Percentiles rank a stretch among this genome's conserved stretches.
Evolutionary conservation across 352 stramenopile genomes (phyloP).

Genomic region (Phytophthora meadii): DNA sequence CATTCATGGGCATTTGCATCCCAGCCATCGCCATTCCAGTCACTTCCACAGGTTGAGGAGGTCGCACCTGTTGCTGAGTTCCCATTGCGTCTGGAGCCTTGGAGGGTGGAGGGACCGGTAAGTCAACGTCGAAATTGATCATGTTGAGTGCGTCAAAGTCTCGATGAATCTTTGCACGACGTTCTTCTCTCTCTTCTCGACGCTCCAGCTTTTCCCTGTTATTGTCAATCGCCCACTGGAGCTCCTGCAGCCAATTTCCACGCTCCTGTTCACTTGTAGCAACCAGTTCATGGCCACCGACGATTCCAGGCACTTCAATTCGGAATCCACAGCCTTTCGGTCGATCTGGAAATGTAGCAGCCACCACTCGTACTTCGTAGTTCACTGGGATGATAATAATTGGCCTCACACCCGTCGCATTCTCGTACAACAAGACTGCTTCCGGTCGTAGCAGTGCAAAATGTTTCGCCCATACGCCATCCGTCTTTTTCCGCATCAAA

Average conservation of each 20-base stretch:
- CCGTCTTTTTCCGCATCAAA: constrained; percentile 76
- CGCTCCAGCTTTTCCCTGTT: constrained; percentile 53
- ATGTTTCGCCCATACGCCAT: constrained; percentile 69
- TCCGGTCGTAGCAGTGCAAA: constrained; percentile 76
- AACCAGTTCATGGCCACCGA: constrained; percentile 66
- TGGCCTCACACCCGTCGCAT: constrained; percentile 55
- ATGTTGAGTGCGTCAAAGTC: constrained; percentile 80
- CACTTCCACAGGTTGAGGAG: constrained; percentile 43
- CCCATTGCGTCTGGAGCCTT: constrained; percentile 15
- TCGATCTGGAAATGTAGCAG: constrained; percentile 57
- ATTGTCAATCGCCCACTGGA: constrained; percentile 72
- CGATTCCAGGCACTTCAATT: constrained; percentile 65
- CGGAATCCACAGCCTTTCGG: constrained; percentile 65
- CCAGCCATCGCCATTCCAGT: not conserved
- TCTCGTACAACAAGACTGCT: constrained; percentile 77
- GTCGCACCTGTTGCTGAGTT: constrained; percentile 38
- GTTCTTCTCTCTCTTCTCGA: constrained; percentile 50
- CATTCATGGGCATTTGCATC: constrained; percentile 21
- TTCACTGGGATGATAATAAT: constrained; percentile 85
- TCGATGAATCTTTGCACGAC: constrained; percentile 53
- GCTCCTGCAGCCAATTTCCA: constrained; percentile 79
- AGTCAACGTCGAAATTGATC: constrained; percentile 76
- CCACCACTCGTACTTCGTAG: constrained; percentile 53
- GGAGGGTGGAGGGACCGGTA: constrained; percentile 1
- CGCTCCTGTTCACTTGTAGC: constrained; percentile 72